Evolutionary conservation across 148 eudicot genomes (phyloP).

Genomic region (Chenopodium album): DNA sequence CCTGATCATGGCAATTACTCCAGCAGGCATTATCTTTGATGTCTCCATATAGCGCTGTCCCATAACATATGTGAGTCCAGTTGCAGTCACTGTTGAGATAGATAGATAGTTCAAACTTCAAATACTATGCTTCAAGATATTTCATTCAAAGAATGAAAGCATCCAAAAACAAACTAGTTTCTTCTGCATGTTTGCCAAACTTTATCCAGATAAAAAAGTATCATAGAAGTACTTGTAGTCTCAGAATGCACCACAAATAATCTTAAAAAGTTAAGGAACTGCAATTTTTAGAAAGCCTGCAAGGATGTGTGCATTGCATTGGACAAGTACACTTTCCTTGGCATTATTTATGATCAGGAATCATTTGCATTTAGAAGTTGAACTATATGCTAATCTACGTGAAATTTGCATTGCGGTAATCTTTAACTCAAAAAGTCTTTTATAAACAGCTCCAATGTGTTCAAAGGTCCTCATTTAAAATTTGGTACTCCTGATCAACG

Average conservation of each 20-base stretch:
- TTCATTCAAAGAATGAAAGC: neutral
- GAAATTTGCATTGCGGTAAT: neutral
- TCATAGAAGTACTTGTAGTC: neutral
- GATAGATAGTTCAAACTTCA: constrained; percentile 23
- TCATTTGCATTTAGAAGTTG: neutral
- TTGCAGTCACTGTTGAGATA: constrained; percentile 62
- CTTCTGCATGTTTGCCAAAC: neutral
- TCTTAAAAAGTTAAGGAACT: neutral
- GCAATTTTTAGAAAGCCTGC: neutral
- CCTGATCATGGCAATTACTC: constrained; percentile 89
- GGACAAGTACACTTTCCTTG: neutral
- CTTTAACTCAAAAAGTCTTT: neutral
- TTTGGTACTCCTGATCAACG: neutral
- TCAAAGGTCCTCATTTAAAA: neutral
- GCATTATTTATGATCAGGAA: neutral
- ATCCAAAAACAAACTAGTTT: neutral
- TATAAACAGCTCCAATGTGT: neutral
- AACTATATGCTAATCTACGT: neutral
- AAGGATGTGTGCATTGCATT: neutral
- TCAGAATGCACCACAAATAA: neutral
- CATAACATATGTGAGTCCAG: constrained; percentile 76
- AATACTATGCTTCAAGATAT: neutral
- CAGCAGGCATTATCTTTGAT: constrained; percentile 95
- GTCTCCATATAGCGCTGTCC: constrained; percentile 83
- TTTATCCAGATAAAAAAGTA: neutral